Base-by-base conservation (phyloP, 2,329 filamentous ascomycete genomes). In the Neonectria hederae region DNA sequence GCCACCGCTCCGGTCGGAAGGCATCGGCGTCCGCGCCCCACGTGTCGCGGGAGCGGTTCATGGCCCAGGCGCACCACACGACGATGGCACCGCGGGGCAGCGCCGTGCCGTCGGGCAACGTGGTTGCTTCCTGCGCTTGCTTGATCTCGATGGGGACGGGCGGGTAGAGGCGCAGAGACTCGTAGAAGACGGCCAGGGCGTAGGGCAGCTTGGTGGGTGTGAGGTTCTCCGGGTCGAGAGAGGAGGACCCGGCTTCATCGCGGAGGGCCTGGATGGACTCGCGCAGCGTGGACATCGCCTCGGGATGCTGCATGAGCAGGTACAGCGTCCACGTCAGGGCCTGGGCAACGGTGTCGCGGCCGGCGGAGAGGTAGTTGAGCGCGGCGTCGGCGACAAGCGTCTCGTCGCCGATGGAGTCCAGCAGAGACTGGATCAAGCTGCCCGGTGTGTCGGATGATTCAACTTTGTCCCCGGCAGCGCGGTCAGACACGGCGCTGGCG, bases 81-180 rank as follows among this genome's bases (percentile, higher is more conserved):
- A 90, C 78, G 24, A 91, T 81, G 0, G 87, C 81, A 13, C 79
- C 74, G 28, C 77, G 73, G 0, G 87, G 87, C 4, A 91, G 80
- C 51, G 81, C 83, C 0, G 88, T 90, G 4, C 87, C 87, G 69
- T 90, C 88, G 0, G 88, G 88, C 2, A 91, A 80, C 0, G 82
- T 84, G 3, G 83, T 83, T 19, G 81, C 74, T 56, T 79, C 74
- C 24, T 83, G 81, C 64, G 83, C 83, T 75, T 91, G 87, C 73
- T 88, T 89, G 68, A 91, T 85, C 72, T 91, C 89, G 65, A 91
- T 87, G 1, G 89, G 89, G 28, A 91, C 85, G 2, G 88, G 88
- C 3, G 89, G 89, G 67, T 86, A 89, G 7, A 90, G 79, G 4
- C 89, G 84, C 3, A 91, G 77, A 2, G 85, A 75, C 71, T 91